phyloP scores from a whole-genome alignment of 441 rosid species.

The Erodium moschatum region DNA sequence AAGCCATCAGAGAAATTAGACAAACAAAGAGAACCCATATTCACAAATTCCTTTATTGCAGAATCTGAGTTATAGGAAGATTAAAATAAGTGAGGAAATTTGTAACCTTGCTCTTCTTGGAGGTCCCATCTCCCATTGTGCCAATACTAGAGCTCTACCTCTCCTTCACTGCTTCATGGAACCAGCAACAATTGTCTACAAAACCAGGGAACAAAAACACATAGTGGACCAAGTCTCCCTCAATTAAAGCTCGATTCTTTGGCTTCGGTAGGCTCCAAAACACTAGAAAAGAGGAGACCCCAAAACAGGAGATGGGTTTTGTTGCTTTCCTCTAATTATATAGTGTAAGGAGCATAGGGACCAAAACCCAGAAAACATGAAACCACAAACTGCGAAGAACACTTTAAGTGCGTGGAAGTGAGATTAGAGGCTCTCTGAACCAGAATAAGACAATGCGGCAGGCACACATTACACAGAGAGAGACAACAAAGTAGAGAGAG shows the following conservation, averaged over 20 bases:
- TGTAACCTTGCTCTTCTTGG: slow-evolving; percentile 75
- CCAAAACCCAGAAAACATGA: slow-evolving; percentile 31
- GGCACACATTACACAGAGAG: too few relatives aligned
- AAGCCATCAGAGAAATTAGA: not conserved
- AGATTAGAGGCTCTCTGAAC: slow-evolving; percentile 44
- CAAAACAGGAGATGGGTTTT: slow-evolving; percentile 25
- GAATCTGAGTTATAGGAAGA: not conserved
- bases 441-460: slow-evolving; percentile 55
- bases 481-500: slow-evolving; percentile 3
- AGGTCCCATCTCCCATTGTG: slow-evolving; percentile 71
- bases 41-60: slow-evolving; percentile 15
- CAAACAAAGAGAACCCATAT: not conserved
- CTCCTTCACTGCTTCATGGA: not conserved
- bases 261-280: not conserved
- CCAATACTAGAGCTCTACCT: not conserved
- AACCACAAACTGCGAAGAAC: slow-evolving; percentile 21
- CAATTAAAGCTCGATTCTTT: slow-evolving; percentile 14
- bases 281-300: slow-evolving; percentile 18
- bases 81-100: not conserved
- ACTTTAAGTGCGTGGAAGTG: slow-evolving; percentile 54
- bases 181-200: slow-evolving; percentile 21
- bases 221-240: not conserved
- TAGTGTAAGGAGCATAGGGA: slow-evolving; percentile 22
- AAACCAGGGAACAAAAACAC: slow-evolving; percentile 18
- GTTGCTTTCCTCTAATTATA: slow-evolving; percentile 12